phyloP scores from a whole-genome alignment of 108 stramenopile genomes.

The Seminavis robusta region DNA sequence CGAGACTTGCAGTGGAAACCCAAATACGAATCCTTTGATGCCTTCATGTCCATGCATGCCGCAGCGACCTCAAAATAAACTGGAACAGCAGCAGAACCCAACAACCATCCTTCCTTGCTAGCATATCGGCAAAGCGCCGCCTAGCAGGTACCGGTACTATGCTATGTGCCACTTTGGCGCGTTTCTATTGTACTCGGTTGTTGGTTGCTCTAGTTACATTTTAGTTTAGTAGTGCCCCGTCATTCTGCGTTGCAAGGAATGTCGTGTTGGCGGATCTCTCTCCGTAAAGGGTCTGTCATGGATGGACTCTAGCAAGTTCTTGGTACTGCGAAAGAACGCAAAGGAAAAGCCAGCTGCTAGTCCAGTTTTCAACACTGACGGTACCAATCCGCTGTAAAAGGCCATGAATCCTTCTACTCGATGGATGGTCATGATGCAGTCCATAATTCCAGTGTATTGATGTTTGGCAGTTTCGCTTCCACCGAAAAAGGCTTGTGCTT shows the following conservation, averaged over 20 bases:
- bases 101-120: no score
- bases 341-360: slow-evolving; percentile 45
- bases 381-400: slow-evolving; percentile 70
- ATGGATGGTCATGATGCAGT: slow-evolving; percentile 62
- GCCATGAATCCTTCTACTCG: slow-evolving; percentile 57
- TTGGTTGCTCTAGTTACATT: no score
- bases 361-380: slow-evolving; percentile 59
- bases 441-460: slow-evolving; percentile 59
- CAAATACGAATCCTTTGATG: slow-evolving; percentile 71
- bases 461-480: slow-evolving; percentile 2
- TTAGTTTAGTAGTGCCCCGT: no score
- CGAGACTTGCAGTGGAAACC: slow-evolving; percentile 69
- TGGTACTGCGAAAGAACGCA: slow-evolving; percentile 22
- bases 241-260: no score
- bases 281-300: no score
- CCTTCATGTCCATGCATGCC: slow-evolving; percentile 53
- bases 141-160: no score
- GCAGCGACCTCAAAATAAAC: no score
- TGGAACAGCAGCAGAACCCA: no score
- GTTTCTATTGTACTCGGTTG: no score
- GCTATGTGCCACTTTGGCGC: no score
- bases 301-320: background rate
- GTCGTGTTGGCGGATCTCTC: no score
- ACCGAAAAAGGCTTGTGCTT: slow-evolving; percentile 81
- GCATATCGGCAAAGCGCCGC: no score